Evolutionary conservation across 768 basidiomycete genomes (phyloP), one percentile per base, ranked within the genome.

Genomic region (Tulasnella sp.): DNA sequence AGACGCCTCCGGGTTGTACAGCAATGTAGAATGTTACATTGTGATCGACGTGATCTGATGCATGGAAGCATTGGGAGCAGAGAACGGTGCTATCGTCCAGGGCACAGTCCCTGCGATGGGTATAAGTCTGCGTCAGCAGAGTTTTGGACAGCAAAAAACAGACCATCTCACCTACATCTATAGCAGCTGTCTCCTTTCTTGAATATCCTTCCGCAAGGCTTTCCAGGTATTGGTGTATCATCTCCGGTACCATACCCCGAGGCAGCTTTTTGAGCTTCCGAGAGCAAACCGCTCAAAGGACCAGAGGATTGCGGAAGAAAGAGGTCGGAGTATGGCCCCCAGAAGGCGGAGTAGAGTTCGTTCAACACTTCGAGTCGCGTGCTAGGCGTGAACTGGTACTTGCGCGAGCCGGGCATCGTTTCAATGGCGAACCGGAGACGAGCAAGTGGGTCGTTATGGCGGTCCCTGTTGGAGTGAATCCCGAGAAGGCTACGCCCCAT

Each of bases 21-120:
- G 94, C 92, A 82, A 97, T 93, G 85, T 94, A 95, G 87, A 99
- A 97, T 80, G 93, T 93, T 82, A 98, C 91, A 81, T 95, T 97
- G 86, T 99, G 97, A 71, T 91, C 91, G 31, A 87, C 86, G 84
- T 99, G 97, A 79, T 93, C 89, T n/a, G 94, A 93, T 1, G 93
- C 90, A 82, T 94, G 92, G 86, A 97, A 99, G 85, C 98, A 99
- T 73, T 89, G 89, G 1, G 94, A 88, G 84, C 97, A 99, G 38
- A 99, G 87, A 16, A 98, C 95, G 82, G 93, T 97, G 82, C 92
- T 94, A 78, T 96, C 92, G 82, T 98, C 94, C 75, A 94, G 86
- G 1, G 94, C 92, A 85, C 97, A 99, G 82, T 98, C 96, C 84
- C 97, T 98, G 75, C 19, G 1, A 10, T 14, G 39, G 31, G 83